These are phyloP conservation scores for Ligustrum vulgare DNA, from an alignment of 257 asterid genomes.

Conservation along the genomic window DNA sequence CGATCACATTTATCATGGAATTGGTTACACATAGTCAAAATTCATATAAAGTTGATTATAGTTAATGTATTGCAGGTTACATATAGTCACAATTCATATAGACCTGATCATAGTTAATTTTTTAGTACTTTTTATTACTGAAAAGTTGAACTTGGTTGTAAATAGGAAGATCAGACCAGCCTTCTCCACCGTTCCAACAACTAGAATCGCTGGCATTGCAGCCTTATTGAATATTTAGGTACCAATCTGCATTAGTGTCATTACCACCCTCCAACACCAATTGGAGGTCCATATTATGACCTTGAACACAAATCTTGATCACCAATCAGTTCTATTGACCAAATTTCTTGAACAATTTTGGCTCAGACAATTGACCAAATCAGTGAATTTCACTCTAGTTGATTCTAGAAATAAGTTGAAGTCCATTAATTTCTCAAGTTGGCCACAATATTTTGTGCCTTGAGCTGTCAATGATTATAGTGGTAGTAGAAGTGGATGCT, in stretches of 20 bases:
- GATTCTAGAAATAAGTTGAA: conserved; percentile 56
- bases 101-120: too few species aligned
- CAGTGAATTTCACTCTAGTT: conserved; percentile 47
- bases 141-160: conserved; percentile 53
- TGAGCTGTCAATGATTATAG: conserved; percentile 30
- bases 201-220: conserved; percentile 32
- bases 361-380: conserved; percentile 42
- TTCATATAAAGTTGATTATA: too few species aligned
- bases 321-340: conserved; percentile 27
- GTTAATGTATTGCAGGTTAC: too few species aligned
- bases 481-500: conserved; percentile 5
- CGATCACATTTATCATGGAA: too few species aligned
- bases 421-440: conserved; percentile 29
- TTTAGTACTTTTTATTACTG: conserved; percentile 22
- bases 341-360: conserved; percentile 36
- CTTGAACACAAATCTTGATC: conserved; percentile 30
- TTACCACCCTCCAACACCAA: conserved; percentile 29
- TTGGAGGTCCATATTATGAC: conserved; percentile 24
- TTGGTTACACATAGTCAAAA: too few species aligned
- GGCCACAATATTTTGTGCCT: conserved; percentile 29
- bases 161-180: conserved; percentile 78
- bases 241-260: conserved; percentile 32
- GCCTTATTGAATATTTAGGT: conserved; percentile 38
- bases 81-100: too few species aligned
- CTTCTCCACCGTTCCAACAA: conserved; percentile 49